Conservation (phyloP, 2,329 filamentous ascomycete genomes). For the Hypoxylon sp. region DNA sequence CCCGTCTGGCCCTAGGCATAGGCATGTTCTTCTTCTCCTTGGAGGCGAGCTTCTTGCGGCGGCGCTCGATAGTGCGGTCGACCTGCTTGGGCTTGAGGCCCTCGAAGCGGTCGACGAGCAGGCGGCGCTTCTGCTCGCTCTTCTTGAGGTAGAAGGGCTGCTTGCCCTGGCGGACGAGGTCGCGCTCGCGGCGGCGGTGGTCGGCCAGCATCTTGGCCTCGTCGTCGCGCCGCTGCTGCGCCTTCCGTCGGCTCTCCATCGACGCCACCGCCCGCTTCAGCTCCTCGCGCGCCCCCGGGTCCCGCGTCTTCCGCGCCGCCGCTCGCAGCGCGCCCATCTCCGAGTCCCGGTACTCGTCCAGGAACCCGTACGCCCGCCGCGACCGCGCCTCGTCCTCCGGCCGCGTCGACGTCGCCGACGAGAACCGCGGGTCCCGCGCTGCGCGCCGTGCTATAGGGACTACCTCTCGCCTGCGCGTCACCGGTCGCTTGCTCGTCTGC, state of each 20-base stretch:
- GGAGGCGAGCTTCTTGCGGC: constrained; percentile 85
- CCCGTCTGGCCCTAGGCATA: constrained; percentile 57
- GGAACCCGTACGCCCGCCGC: constrained; percentile 82
- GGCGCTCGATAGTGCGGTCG: constrained; percentile 83
- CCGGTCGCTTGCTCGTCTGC: constrained; percentile 81
- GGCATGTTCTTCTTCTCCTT: constrained; percentile 86
- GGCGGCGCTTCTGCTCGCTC: constrained; percentile 86
- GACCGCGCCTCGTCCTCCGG: constrained; percentile 64
- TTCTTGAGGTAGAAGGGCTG: constrained; percentile 93
- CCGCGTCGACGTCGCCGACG: constrained; percentile 60
- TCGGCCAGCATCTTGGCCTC: constrained; percentile 73
- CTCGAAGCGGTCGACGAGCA: constrained; percentile 80
- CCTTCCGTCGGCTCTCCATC: constrained; percentile 80
- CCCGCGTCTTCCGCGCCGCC: constrained; percentile 66
- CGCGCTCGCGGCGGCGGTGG: constrained; percentile 84
- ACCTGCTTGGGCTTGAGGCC: constrained; percentile 86
- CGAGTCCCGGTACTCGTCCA: constrained; percentile 83
- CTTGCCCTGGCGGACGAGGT: constrained; percentile 86
- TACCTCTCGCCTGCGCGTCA: constrained; percentile 80
- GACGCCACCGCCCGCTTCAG: constrained; percentile 77
- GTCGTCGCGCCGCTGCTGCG: constrained; percentile 73
- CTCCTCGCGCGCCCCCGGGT: constrained; percentile 53
- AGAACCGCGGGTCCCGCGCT: constrained; percentile 87
- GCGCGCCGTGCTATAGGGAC: constrained; percentile 67
- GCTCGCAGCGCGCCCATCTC: constrained; percentile 80